These are phyloP conservation scores for Fomitopsis betulina DNA, from an alignment of 1,284 basidiomycete species.

Conservation along the genomic window DNA sequence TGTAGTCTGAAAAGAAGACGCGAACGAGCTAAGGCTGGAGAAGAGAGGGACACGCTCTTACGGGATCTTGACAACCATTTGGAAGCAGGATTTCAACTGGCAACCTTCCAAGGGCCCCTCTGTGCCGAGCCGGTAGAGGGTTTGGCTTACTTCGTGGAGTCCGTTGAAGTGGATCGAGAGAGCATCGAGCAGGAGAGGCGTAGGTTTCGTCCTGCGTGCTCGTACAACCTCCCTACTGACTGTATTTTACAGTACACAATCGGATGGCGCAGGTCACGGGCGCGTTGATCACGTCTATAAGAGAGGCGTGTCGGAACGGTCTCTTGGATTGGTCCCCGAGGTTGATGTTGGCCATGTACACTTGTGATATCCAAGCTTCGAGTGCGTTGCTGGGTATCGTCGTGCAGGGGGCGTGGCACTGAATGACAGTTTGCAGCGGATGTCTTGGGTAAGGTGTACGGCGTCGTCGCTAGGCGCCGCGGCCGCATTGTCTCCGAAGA, in stretches of 20 bases:
- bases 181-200: constrained; percentile 62
- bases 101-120: constrained; percentile 89
- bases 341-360: constrained; percentile 97
- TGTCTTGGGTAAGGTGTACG: constrained; percentile 97
- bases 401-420: too few species aligned
- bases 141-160: constrained; percentile 88
- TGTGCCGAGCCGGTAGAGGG: constrained; percentile 96
- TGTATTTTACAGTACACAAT: constrained; percentile 17
- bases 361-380: constrained; percentile 97
- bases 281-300: constrained; percentile 83
- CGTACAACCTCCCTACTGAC: not conserved
- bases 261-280: constrained; percentile 70
- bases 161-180: constrained; percentile 58
- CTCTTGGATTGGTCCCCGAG: constrained; percentile 97
- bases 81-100: constrained; percentile 94
- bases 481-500: constrained; percentile 95
- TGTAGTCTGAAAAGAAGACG: constrained; percentile 47
- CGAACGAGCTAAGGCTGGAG: constrained; percentile 31
- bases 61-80: constrained; percentile 77
- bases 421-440: constrained; percentile 57
- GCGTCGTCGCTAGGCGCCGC: constrained; percentile 85
- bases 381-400: constrained; percentile 49
- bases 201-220: constrained; percentile 27
- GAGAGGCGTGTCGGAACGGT: constrained; percentile 86
- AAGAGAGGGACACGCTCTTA: constrained; percentile 20